phyloP scores from a whole-genome alignment of 2,329 filamentous ascomycete genomes.

The Colletotrichum lini region DNA sequence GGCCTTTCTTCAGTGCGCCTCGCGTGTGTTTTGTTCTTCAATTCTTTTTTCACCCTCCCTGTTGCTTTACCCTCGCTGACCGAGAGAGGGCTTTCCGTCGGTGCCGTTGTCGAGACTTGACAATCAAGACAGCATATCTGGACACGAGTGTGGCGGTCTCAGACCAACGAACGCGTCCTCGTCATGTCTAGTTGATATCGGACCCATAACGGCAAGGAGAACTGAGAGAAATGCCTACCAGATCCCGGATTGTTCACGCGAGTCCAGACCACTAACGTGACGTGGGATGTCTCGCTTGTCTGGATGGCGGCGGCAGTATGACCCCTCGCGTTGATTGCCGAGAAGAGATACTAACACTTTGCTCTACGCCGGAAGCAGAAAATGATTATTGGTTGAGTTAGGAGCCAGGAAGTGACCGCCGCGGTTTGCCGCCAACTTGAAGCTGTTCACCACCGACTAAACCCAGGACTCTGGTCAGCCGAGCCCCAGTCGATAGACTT shows the following conservation, averaged over 20 bases:
- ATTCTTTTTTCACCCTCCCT: too few species aligned
- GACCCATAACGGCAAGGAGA: not conserved
- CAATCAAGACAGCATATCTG: not conserved
- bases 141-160: constrained; percentile 3
- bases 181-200: not conserved
- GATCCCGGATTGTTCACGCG: not conserved
- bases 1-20: not conserved
- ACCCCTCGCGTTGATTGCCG: not conserved
- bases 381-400: not conserved
- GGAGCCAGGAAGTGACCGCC: constrained; percentile 4
- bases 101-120: not conserved
- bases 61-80: not conserved
- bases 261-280: not conserved
- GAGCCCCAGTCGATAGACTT: constrained; percentile 32
- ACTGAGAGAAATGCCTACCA: not conserved
- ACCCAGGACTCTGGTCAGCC: not conserved
- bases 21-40: not conserved
- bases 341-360: too few species aligned
- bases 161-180: not conserved
- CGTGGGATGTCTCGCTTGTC: not conserved
- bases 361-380: not conserved
- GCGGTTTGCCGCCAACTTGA: not conserved
- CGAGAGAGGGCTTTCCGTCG: not conserved
- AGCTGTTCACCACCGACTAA: not conserved
- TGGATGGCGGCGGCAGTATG: not conserved